Base-by-base conservation (phyloP, 768 basidiomycete species). In the Brasilioporus rufonigricans region DNA sequence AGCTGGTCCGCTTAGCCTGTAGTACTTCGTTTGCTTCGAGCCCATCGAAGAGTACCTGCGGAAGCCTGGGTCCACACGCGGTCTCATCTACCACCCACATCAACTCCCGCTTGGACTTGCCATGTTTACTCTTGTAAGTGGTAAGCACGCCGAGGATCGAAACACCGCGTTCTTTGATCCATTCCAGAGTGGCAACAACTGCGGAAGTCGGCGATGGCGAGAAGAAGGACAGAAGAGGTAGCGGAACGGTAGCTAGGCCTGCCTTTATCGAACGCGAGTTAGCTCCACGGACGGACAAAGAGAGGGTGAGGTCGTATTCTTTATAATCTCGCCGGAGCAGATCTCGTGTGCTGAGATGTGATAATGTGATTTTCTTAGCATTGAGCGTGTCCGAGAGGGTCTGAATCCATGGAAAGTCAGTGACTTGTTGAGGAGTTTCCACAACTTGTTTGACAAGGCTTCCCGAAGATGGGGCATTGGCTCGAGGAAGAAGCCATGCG, bases 261-360 rank as follows among this genome's bases (percentile, higher is more conserved):
- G 85, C 85, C 53, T 79, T 80, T 38, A 91, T 74, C 9, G 73
- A 65, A 27, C 70, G 62, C 9, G 63, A 55, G 18, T 65, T 68
- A 1, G 69, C 55, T 44, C 55, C 57, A 23, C 52, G 48, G 33
- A 70, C 44, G 31, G 57, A 46, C 12, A 59, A 18, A 1, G 75
- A 65, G 3, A 85, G 78, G 0, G 74, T 70, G 54, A 83, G 70
- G 1, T 70, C 66, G 65, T 93, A 96, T 60, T 96, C 86, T 69
- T 99, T 98, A 77, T 94, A 99, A 72, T 99, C 97, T n/a, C 97
- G 76, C 13, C 93, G 79, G 5, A 99, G 79, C 19, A 98, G 81
- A 64, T 98, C 93, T 52, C 81, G 77, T 0, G 84, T 82, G 9
- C 73, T 74, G 18, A 98, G 77, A 57, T 84, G 79, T 2, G 82